A percentile compares a stretch with the other conserved stretches of the same genome.
Evolutionary conservation across 2,329 filamentous ascomycete genomes (phyloP).

Genomic region (Fusarium lateritium): DNA sequence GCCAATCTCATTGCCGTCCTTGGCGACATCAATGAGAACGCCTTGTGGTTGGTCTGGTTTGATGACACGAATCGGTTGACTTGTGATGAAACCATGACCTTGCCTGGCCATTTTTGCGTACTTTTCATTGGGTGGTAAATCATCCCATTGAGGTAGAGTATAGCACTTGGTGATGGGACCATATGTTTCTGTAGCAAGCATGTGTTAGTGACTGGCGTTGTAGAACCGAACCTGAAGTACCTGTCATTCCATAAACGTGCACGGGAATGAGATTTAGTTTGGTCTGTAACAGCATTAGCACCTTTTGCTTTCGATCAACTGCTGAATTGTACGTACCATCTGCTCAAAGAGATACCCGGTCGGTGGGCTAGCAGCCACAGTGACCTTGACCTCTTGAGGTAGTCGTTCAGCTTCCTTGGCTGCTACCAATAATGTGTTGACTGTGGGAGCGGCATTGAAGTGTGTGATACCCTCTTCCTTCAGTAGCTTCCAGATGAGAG

Average conservation of each 20-base stretch:
- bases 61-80: slow-evolving; percentile 84
- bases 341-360: slow-evolving; percentile 92
- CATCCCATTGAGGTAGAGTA: slow-evolving; percentile 86
- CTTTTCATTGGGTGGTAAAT: slow-evolving; percentile 79
- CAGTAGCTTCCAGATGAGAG: slow-evolving; percentile 89
- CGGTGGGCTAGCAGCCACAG: slow-evolving; percentile 92
- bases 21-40: slow-evolving; percentile 61
- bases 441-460: slow-evolving; percentile 95
- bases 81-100: slow-evolving; percentile 91
- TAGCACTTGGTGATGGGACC: slow-evolving; percentile 97
- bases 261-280: slow-evolving; percentile 88
- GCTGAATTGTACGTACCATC: slow-evolving; percentile 72
- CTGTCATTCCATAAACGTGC: slow-evolving; percentile 88
- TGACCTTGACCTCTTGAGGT: slow-evolving; percentile 82
- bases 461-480: slow-evolving; percentile 92
- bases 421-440: slow-evolving; percentile 93
- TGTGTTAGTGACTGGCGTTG: slow-evolving; percentile 1
- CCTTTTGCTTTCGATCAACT: not conserved
- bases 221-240: slow-evolving; percentile 35
- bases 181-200: slow-evolving; percentile 77
- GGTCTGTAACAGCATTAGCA: slow-evolving; percentile 49
- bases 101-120: slow-evolving; percentile 94
- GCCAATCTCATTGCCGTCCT: slow-evolving; percentile 65
- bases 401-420: slow-evolving; percentile 81
- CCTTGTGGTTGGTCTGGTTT: slow-evolving; percentile 81